Evolutionary conservation across 768 basidiomycete species (phyloP), one percentile per base, ranked within the genome.

Genomic region (Cubamyces sp.): DNA sequence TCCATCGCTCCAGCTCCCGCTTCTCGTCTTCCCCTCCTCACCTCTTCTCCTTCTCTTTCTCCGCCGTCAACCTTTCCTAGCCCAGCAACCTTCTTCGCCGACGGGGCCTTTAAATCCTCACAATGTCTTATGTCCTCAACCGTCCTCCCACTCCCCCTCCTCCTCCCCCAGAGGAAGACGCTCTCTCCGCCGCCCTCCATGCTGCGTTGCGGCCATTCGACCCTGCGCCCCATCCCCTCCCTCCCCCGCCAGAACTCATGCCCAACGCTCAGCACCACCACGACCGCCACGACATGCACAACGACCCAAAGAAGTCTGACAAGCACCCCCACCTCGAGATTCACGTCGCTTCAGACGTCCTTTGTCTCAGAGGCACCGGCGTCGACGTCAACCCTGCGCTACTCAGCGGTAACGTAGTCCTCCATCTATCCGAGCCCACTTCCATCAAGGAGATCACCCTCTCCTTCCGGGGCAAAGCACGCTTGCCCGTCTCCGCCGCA

Each of bases 401-500:
- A 16, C 86, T 98, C 65, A 87, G 87, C 46, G 96, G 96, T 5
- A 82, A 88, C 70, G 84, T 98, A 68, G 82, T 87, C 9, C 80
- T 98, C 66, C 82, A 87, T 73, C 84, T 98, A 45, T 78, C 82
- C 2, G 93, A 98, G 76, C 79, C 90, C 19, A 95, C 91, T 0
- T 86, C 92, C 56, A 85, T 92, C 74, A 91, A 87, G 71, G 89
- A 94, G 74, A 86, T 94, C 60, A 92, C 84, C 3, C 85, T 98
- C 57, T 86, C 88, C 63, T 91, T 97, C 71, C 79, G 85, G 64
- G 94, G 95, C 21, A 94, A 93, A 75, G 90, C 87, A 4, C 85
- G 83, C 61, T 76, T 94, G 0, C 91, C 91, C 5, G 77, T 81
- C 18, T 74, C 81, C 5, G 69, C 81, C 15, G 70, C 74, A 60